phyloP scores from a whole-genome alignment of 176 grass and related monocot genomes.

The Triticum turgidum region DNA sequence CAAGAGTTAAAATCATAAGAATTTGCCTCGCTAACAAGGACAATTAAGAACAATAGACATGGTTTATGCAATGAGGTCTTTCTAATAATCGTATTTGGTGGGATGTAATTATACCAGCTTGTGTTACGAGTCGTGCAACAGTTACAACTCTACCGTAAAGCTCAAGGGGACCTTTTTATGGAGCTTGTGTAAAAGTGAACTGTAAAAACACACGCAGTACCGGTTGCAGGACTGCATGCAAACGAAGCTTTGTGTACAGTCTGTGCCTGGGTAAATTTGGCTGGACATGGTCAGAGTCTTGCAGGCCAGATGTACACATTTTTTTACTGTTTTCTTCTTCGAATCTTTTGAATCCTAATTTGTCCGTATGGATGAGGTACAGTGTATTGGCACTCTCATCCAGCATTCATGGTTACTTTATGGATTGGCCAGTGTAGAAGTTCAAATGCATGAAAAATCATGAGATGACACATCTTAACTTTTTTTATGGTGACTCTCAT shows the following conservation, averaged over 20 bases:
- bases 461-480: not conserved
- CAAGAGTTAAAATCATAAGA: too few species aligned
- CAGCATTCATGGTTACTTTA: not conserved
- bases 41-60: too few species aligned
- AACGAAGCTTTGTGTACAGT: not conserved
- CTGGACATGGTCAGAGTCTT: conserved; percentile 7
- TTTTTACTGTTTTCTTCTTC: not conserved
- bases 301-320: not conserved
- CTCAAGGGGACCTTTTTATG: too few species aligned
- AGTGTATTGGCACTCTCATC: not conserved
- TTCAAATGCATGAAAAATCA: not conserved
- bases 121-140: too few species aligned
- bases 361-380: conserved; percentile 21
- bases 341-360: conserved; percentile 42
- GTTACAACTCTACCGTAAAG: too few species aligned
- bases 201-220: too few species aligned
- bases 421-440: not conserved
- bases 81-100: too few species aligned
- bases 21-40: too few species aligned
- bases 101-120: too few species aligned
- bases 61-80: too few species aligned
- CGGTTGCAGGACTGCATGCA: not conserved
- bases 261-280: conserved; percentile 9
- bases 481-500: too few species aligned
- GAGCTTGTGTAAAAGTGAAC: too few species aligned